Base-by-base conservation (phyloP, 2,329 filamentous ascomycete species). In the Aspergillus ibericus region DNA sequence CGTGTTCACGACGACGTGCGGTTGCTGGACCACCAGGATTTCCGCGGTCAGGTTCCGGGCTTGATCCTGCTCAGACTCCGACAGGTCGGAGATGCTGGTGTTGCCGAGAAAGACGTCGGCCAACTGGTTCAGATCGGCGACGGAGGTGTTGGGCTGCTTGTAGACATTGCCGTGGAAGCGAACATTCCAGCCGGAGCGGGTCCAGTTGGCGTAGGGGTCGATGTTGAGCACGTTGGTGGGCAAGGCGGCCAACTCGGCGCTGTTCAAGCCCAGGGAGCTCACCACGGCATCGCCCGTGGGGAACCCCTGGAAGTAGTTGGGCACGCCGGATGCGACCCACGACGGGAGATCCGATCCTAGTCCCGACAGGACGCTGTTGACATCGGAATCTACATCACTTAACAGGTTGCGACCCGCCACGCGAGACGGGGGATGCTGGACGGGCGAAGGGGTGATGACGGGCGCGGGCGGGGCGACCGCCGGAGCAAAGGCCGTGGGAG, bases 141-240 rank as follows among this genome's bases (percentile, higher is more conserved):
- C 18, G 49, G 49, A 51, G 49, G 49, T 51, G 34, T 51, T 51
- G 7, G 49, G 49, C 15, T 51, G 49, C 18, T 51, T 51, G 34
- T 51, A 51, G 16, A 51, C 49, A 13, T 51, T 51, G 16, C 49
- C 49, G 49, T 51, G 49, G 12, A 51, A 51, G 34, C 49, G 49
- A 13, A 51, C 34, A 20, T 51, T 51, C 49, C 49, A 51, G 34
- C 49, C 49, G 6, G 49, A 38, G 49, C 20, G 38, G 13, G 49
- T 51, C 49, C 49, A 51, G 32, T 51, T 51, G 49, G 49, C 49
- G 15, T 51, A 51, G 6, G 49, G 49, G 18, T 51, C 49, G 20
- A 51, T 51, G 25, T 51, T 51, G 34, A 51, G 16, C 2, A 51
- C 49, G 38, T 51, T 51, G 34, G 49, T 51, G 1, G 49, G 49